phyloP scores from a whole-genome alignment of 805 yeast species.

The Candida broadrunensis region DNA sequence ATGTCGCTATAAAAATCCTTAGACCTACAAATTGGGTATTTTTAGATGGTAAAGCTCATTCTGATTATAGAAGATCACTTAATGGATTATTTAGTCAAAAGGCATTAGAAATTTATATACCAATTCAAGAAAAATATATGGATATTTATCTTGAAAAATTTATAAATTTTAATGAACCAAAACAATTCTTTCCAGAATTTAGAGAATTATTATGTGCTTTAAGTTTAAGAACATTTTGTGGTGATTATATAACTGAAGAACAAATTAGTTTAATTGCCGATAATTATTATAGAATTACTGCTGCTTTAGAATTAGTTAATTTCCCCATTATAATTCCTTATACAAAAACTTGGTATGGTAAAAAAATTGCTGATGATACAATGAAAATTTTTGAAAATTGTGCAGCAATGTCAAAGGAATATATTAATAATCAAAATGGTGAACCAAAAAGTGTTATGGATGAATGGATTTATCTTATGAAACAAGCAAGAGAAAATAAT shows the following conservation, averaged over 20 bases:
- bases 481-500: constrained; percentile 57
- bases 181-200: constrained; percentile 85
- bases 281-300: constrained; percentile 87
- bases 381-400: constrained; percentile 89
- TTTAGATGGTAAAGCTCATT: constrained; percentile 92
- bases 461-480: constrained; percentile 89
- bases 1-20: constrained; percentile 89
- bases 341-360: constrained; percentile 98
- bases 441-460: constrained; percentile 88
- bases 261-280: constrained; percentile 88
- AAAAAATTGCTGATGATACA: constrained; percentile 86
- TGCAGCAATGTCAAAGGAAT: constrained; percentile 82
- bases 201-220: constrained; percentile 96
- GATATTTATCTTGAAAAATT: constrained; percentile 75
- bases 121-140: constrained; percentile 80
- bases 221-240: constrained; percentile 91
- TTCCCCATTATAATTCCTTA: constrained; percentile 95
- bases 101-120: constrained; percentile 82
- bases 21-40: constrained; percentile 98
- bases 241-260: constrained; percentile 88
- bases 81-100: constrained; percentile 84
- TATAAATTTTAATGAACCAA: constrained; percentile 60
- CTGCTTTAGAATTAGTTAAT: constrained; percentile 94
- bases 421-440: constrained; percentile 69
- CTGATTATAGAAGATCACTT: constrained; percentile 86